Conservation (phyloP, 2,329 filamentous ascomycete genomes). For the Botryotinia calthae region DNA sequence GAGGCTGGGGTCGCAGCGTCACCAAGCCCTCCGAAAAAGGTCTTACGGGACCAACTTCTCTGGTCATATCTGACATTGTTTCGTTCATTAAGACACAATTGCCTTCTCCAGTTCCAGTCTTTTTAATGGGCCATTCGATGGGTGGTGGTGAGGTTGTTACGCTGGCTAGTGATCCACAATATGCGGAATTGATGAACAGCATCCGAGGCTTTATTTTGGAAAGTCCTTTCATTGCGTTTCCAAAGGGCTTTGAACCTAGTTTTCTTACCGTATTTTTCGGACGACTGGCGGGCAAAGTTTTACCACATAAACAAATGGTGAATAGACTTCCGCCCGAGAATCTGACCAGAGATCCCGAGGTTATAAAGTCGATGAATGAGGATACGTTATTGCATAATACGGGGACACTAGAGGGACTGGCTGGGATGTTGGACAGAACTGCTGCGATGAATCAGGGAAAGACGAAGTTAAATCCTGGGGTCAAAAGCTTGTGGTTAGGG, state of each 20-base stretch:
- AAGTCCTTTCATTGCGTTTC: slow-evolving; percentile 75
- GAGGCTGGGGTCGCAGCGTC: slow-evolving; percentile 80
- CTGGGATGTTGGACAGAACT: slow-evolving; percentile 74
- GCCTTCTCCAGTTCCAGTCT: slow-evolving; percentile 59
- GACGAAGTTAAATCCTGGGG: slow-evolving; percentile 50
- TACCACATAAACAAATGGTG: slow-evolving; percentile 65
- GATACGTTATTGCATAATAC: slow-evolving; percentile 78
- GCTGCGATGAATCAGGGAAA: slow-evolving; percentile 56
- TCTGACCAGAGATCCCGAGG: slow-evolving; percentile 64
- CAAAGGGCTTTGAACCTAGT: slow-evolving; percentile 62
- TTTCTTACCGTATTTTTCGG: slow-evolving; percentile 63
- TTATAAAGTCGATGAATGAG: slow-evolving; percentile 57
- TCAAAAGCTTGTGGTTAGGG: slow-evolving; percentile 65
- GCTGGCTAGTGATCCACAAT: slow-evolving; percentile 50
- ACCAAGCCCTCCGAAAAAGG: slow-evolving; percentile 61
- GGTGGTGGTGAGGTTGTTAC: slow-evolving; percentile 76
- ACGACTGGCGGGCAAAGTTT: slow-evolving; percentile 61
- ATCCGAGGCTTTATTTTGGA: slow-evolving; percentile 75
- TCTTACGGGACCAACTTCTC: slow-evolving; percentile 68
- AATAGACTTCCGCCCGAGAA: slow-evolving; percentile 60
- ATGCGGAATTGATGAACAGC: slow-evolving; percentile 54
- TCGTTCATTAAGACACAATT: slow-evolving; percentile 66
- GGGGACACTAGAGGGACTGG: slow-evolving; percentile 79
- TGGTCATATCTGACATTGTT: slow-evolving; percentile 74
- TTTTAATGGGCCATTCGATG: slow-evolving; percentile 90